Evolutionary conservation across 768 basidiomycete species (phyloP), one percentile per base, ranked within the genome.

Genomic region (Pleurotus platypus): DNA sequence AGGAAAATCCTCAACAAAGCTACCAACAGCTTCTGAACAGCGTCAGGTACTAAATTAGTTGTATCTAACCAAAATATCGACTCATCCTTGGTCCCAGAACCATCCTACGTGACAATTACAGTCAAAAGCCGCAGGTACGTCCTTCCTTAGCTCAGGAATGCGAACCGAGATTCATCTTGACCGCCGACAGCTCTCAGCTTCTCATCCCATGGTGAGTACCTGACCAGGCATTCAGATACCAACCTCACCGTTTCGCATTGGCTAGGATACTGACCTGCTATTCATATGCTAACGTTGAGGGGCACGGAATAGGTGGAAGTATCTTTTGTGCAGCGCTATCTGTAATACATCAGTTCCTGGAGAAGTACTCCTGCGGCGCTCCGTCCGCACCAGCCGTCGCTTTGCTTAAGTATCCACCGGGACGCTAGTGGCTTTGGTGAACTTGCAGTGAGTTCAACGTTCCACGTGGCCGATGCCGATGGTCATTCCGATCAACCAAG

Each of bases 61-160:
- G 2, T 20, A 45, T 20, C 16, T 27, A 15, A 20, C 45, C 43
- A 11, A 16, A 59, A 18, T 43, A 13, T 2, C 3, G n/a, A 15
- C 18, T 24, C 8, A 58, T 6, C 30, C 24, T 71, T 66, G 7
- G 64, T 82, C 48, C 82, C 48, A 74, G 84, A 22, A 66, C 61
- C 20, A 75, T 78, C 61, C 68, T 84, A 39, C 65, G 66, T 18
- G 60, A 65, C 57, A 77, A 78, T 56, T 85, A 84, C 59, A 76
- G 69, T 43, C 83, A 84, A 70, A 84, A 81, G 64, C 83, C 84
- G 2, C 84, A 84, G 74, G 69, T 84, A 55, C 75, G 80, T 35
- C 15, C 55, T 72, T 74, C 12, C 72, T 30, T 38, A 35, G 22
- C 2, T 30, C 30, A 18, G 16, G 15, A 40, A 1, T 15, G 16